phyloP scores from a whole-genome alignment of 495 filamentous ascomycete genomes.

The Penicillium bialowiezense region DNA sequence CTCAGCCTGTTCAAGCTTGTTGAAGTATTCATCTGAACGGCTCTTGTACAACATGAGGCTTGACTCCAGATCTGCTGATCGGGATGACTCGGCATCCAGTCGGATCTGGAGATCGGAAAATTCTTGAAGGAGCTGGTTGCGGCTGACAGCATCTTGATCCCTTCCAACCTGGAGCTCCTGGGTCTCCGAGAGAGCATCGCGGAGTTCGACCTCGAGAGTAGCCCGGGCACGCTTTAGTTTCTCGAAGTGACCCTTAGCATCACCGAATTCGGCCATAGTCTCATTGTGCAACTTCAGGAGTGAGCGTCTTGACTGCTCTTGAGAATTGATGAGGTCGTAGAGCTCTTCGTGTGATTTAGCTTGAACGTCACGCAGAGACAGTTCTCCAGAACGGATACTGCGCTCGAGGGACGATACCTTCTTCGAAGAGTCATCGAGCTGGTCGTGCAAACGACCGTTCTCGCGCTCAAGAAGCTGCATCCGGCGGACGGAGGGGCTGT shows the following conservation, averaged over 20 bases:
- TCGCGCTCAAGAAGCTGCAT: conserved; percentile 91
- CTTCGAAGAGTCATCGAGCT: conserved; percentile 91
- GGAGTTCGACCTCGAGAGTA: conserved; percentile 81
- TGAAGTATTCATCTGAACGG: conserved; percentile 94
- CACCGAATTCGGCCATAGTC: conserved; percentile 76
- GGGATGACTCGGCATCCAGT: conserved; percentile 83
- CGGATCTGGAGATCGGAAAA: conserved; percentile 93
- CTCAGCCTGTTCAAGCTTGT: conserved; percentile 95
- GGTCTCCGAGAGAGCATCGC: conserved; percentile 78
- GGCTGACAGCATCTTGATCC: conserved; percentile 80
- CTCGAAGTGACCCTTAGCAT: conserved; percentile 83
- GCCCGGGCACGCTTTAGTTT: conserved; percentile 76
- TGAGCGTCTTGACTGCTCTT: conserved; percentile 82
- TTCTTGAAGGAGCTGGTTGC: conserved; percentile 85
- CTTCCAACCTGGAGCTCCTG: conserved; percentile 72
- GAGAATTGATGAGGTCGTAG: conserved; percentile 87
- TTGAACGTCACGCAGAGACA: conserved; percentile 88
- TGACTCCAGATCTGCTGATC: conserved; percentile 76
- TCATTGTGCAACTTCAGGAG: conserved; percentile 82
- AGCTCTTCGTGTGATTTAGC: conserved; percentile 93
- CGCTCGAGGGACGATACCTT: conserved; percentile 90
- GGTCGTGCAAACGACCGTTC: conserved; percentile 88
- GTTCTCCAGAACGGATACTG: conserved; percentile 80
- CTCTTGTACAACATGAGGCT: conserved; percentile 88
- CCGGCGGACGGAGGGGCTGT: conserved; percentile 78